Evolutionary conservation across 2,329 filamentous ascomycete species (phyloP), one percentile per base, ranked within the genome.

Genomic region (Hymenoscyphus repandus): DNA sequence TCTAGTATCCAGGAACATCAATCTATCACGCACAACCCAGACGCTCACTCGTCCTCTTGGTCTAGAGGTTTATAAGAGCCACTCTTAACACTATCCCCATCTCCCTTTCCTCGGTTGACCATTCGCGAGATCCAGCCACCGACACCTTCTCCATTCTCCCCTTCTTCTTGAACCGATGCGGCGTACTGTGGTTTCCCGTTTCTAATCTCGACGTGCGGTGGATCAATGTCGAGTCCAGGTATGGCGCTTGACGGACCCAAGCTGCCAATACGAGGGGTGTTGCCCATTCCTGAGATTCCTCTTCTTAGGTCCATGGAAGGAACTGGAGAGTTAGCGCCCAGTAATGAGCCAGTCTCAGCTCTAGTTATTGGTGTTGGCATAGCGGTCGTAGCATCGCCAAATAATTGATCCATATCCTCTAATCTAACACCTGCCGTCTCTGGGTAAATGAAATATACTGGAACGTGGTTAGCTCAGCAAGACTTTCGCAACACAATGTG

Each of bases 381-480:
- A 10, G 85, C 81, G 2, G 89, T 91, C 22, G 88, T 93, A 33
- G 91, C 88, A 68, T 99, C 93, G 58, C 93, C 93, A 64, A 99
- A 99, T 13, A 99, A 73, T 2, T 83, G 79, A 67, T 95, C 89
- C 93, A 99, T 99, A 61, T 99, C 93, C 71, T 99, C 93, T 45
- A 99, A 78, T 51, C 91, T 86, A 51, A 99, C 85, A 62, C 95
- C 95, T 60, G 91, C 93, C 0, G 93, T 99, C 70, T 99, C 93
- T 30, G 93, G 93, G 68, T 97, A 99, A 60, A 96, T 81, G 71
- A 97, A 97, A 72, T 92, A 99, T 6, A 99, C 93, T 96, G 52
- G n/a, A 43, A 11, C 11, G 32, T 11, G 15, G 40, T 47, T 47
- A 40, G 36, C 44, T 22, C 9, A n/a, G 22, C 17, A n/a, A 12